phyloP scores from a whole-genome alignment of 1,139 yeast species.

The Kurtzmaniella natalensis region DNA sequence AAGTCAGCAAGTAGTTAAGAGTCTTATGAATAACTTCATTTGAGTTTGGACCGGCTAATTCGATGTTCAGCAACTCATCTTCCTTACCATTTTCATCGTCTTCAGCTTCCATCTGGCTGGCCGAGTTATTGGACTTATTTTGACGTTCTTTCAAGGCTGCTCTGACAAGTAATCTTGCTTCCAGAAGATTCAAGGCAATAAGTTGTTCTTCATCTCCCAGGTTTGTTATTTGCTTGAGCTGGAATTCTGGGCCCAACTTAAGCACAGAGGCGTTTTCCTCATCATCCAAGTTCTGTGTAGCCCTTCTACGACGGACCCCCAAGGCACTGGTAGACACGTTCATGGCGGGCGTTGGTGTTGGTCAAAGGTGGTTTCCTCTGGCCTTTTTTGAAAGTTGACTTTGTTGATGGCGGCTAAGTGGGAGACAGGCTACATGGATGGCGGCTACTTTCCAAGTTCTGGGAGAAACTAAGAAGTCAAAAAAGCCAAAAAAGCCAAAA shows the following conservation, averaged over 20 bases:
- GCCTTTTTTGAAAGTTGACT: background rate
- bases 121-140: slow-evolving; percentile 18
- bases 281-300: slow-evolving; percentile 61
- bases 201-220: slow-evolving; percentile 73
- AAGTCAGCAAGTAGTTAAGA: slow-evolving; percentile 77
- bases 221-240: slow-evolving; percentile 72
- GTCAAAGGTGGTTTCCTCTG: background rate
- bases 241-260: slow-evolving; percentile 91
- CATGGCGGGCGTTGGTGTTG: slow-evolving; percentile 40
- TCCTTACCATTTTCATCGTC: slow-evolving; percentile 47
- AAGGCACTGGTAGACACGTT: slow-evolving; percentile 87
- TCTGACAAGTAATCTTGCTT: slow-evolving; percentile 83
- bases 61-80: slow-evolving; percentile 62
- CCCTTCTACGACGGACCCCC: slow-evolving; percentile 63
- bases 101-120: slow-evolving; percentile 15
- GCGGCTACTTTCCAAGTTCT: no score
- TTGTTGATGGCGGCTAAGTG: background rate
- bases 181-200: slow-evolving; percentile 82
- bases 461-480: no score
- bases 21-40: slow-evolving; percentile 84
- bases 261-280: slow-evolving; percentile 89
- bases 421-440: no score
- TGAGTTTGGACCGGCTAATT: slow-evolving; percentile 60
- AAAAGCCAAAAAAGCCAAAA: no score
- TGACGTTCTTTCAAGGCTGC: slow-evolving; percentile 84